phyloP scores from a whole-genome alignment of 306 rosid genomes.

The Vicia sativa region DNA sequence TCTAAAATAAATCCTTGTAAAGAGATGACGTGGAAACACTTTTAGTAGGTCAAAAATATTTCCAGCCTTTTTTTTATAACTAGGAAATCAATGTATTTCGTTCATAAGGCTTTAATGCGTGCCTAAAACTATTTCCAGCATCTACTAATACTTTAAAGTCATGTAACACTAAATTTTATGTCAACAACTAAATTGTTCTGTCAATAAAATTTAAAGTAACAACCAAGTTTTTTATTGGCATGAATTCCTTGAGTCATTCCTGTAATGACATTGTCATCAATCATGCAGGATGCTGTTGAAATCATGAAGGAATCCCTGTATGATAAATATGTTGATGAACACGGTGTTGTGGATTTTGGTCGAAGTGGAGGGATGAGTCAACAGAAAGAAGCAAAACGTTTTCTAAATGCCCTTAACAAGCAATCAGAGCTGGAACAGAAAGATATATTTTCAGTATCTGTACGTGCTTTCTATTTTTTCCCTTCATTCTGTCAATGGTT shows the following conservation, averaged over 20 bases:
- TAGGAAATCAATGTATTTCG: background rate
- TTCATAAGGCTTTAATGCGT: background rate
- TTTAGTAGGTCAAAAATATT: background rate
- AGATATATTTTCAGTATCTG: conserved; percentile 81
- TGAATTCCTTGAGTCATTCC: conserved; percentile 29
- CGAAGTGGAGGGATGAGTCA: conserved; percentile 99
- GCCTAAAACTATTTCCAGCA: background rate
- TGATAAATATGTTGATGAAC: conserved; percentile 90
- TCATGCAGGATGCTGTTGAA: conserved; percentile 91
- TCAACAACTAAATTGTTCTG: conserved; percentile 20
- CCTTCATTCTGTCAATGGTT: conserved; percentile 22
- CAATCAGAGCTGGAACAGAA: conserved; percentile 88
- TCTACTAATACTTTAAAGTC: background rate
- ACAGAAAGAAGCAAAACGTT: conserved; percentile 94
- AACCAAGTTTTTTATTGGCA: conserved; percentile 37
- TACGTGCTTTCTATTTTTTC: conserved; percentile 37
- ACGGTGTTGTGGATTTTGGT: conserved; percentile 92
- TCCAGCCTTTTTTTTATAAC: background rate
- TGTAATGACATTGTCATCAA: conserved; percentile 16
- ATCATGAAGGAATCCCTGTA: conserved; percentile 95
- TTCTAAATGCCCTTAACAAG: conserved; percentile 86
- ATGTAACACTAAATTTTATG: background rate
- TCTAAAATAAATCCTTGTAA: background rate
- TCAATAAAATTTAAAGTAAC: conserved; percentile 22
- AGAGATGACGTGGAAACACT: conserved; percentile 3